Conservation (phyloP, 2,329 filamentous ascomycete genomes). For the Sclerotiophoma versabilis region DNA sequence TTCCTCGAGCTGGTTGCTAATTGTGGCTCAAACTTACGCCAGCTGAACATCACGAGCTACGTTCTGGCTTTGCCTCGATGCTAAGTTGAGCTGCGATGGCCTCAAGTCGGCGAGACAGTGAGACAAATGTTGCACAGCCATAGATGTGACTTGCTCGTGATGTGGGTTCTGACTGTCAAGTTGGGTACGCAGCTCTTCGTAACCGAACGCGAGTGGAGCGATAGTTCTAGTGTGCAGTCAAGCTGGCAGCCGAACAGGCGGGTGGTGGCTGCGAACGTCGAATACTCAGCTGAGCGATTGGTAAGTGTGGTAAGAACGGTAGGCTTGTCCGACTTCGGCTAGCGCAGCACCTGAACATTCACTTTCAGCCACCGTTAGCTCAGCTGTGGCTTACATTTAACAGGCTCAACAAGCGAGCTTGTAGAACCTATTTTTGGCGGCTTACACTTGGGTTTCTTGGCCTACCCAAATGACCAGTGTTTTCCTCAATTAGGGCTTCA, state of each 20-base stretch:
- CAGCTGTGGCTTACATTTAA: slow-evolving; percentile 1
- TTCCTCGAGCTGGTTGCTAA: not conserved
- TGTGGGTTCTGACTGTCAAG: not conserved
- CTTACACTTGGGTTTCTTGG: not conserved
- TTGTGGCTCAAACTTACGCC: not conserved
- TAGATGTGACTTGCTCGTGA: not conserved
- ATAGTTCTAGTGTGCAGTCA: not conserved
- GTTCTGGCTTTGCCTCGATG: slow-evolving; percentile 2
- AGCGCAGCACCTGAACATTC: slow-evolving; percentile 1
- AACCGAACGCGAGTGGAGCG: not conserved
- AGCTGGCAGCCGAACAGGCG: not conserved
- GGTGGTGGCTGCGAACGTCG: slow-evolving; percentile 7
- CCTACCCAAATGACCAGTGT: not conserved
- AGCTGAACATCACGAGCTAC: not conserved
- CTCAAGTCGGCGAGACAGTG: not conserved
- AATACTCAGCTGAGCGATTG: slow-evolving; percentile 1
- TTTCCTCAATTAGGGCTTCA: not conserved
- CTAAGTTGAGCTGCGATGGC: slow-evolving; percentile 2
- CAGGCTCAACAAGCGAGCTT: not conserved
- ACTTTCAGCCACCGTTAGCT: not conserved
- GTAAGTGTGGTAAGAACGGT: not conserved
- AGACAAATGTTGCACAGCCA: slow-evolving; percentile 6
- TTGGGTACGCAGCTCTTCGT: not conserved
- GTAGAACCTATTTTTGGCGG: slow-evolving; percentile 4
- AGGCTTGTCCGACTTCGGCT: slow-evolving; percentile 1